Percentiles rank a stretch among this genome's conserved stretches.
Evolutionary conservation across 1,284 basidiomycete genomes (phyloP).

Genomic region (Marasmius fiardii): DNA sequence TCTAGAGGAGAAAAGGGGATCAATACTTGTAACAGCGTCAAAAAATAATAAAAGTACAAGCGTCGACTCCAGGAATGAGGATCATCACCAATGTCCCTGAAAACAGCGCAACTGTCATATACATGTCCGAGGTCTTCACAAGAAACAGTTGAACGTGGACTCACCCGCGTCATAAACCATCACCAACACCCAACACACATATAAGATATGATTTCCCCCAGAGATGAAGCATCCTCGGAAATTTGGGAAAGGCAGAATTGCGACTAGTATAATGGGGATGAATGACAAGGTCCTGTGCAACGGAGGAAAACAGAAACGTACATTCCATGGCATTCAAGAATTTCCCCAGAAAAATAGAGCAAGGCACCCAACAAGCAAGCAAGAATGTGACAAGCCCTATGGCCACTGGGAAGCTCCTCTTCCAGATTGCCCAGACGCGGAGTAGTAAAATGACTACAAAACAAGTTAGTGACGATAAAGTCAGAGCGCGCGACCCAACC

Average conservation of each 20-base stretch:
- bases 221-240: constrained; percentile 1
- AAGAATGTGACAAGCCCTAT: neutral
- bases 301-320: neutral
- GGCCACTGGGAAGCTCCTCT: neutral
- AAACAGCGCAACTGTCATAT: neutral
- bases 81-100: neutral
- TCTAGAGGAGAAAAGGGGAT: neutral
- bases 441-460: neutral
- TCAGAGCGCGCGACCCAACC: neutral
- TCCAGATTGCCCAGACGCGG: neutral
- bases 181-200: neutral
- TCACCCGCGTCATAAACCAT: neutral
- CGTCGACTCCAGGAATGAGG: too few relatives aligned
- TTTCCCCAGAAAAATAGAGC: neutral
- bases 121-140: too few relatives aligned
- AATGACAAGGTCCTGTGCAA: neutral
- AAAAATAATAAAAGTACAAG: neutral
- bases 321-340: too few relatives aligned
- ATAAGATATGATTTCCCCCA: neutral
- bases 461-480: neutral
- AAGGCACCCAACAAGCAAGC: neutral
- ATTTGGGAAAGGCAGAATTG: neutral
- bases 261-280: neutral
- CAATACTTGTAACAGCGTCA: too few relatives aligned
- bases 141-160: neutral